Percentiles rank a stretch among this genome's conserved stretches.
These are phyloP conservation scores for Porphyra umbilicalis DNA, from an alignment of 31 red algal genomes.

Conservation along the genomic window DNA sequence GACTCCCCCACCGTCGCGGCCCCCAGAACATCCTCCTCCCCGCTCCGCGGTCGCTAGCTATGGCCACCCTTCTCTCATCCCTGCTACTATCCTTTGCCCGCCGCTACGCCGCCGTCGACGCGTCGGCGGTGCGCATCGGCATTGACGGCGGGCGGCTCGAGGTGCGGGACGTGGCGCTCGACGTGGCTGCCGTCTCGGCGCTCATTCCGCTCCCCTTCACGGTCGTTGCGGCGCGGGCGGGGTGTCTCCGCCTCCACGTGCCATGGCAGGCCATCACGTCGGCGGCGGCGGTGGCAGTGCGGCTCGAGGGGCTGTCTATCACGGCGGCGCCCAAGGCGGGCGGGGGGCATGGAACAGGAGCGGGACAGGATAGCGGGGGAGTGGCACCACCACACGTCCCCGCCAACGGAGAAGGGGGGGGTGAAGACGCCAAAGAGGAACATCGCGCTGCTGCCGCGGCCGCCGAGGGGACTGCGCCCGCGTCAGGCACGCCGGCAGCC, in stretches of 20 bases:
- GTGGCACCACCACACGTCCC: background rate
- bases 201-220: constrained; percentile 20
- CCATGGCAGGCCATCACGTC: constrained; percentile 53
- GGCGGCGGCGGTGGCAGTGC: constrained; percentile 38
- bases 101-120: constrained; percentile 50
- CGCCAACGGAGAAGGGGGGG: background rate
- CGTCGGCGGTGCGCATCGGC: constrained; percentile 63
- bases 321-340: background rate
- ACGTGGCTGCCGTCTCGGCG: constrained; percentile 16
- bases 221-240: constrained; percentile 48
- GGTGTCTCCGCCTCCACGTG: constrained; percentile 48
- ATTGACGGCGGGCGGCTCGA: constrained; percentile 63
- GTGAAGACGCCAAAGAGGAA: constrained; percentile 25
- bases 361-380: background rate
- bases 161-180: constrained; percentile 53
- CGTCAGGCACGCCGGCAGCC: background rate
- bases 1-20: no score
- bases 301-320: constrained; percentile 59
- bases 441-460: background rate
- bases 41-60: no score
- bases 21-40: no score
- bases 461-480: background rate
- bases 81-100: constrained; percentile 57
- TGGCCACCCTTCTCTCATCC: constrained; percentile 21
- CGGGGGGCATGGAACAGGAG: background rate